phyloP scores from a whole-genome alignment of 371 early-diverging fungal species.

The Rhizomucor miehei region DNA sequence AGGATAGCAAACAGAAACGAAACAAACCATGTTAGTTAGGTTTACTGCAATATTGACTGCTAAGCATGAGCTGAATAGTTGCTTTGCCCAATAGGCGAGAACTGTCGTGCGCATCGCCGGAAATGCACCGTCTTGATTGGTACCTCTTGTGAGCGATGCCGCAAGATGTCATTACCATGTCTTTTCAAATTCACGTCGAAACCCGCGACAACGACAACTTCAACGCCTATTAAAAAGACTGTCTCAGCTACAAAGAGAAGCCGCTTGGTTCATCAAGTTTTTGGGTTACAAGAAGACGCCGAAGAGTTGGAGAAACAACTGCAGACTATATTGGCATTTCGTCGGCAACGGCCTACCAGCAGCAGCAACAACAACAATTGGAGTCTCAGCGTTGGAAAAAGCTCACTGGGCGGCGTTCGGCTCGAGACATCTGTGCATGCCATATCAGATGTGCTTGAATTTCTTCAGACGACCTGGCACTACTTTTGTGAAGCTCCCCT shows the following conservation, averaged over 20 bases:
- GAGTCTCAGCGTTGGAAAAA: not conserved
- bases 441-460: conserved; percentile 2
- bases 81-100: conserved; percentile 42
- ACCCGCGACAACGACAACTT: conserved; percentile 16
- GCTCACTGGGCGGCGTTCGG: not conserved
- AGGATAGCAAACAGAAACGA: not conserved
- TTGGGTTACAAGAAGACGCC: not conserved
- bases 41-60: no score
- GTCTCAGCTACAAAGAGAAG: not conserved
- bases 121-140: conserved; percentile 35
- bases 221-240: conserved; percentile 4
- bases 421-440: not conserved
- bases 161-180: conserved; percentile 32
- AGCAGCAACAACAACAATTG: not conserved
- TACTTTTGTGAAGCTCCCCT: not conserved
- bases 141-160: conserved; percentile 36
- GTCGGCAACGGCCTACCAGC: no score
- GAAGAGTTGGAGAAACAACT: not conserved
- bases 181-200: conserved; percentile 38
- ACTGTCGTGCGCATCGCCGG: conserved; percentile 46
- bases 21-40: not conserved
- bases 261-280: not conserved
- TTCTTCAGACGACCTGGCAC: not conserved
- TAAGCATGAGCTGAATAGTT: conserved; percentile 7
- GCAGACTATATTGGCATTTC: no score